Base-by-base conservation (phyloP, 805 yeast species). In the Cyberlindnera galapagoensis region DNA sequence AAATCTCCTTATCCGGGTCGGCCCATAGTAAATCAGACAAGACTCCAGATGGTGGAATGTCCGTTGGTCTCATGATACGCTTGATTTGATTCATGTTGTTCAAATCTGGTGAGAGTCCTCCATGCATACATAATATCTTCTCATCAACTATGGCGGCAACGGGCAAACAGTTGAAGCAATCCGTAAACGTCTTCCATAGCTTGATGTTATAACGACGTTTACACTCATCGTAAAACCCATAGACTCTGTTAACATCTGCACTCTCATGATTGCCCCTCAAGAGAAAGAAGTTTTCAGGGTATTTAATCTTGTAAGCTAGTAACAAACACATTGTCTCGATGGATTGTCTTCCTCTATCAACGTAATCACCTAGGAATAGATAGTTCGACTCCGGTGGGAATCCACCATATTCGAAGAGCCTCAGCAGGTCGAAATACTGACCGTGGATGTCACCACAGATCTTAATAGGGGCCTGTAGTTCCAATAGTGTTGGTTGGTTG, bases 321-420 rank as follows among this genome's bases (percentile, higher is more conserved):
- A 90, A 69, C 44, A 90, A 67, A 62, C 97, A 90, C 52, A 90
- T 90, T 12, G 97, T 92, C 62, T 90, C 98, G 49, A 92, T 67
- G 19, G 95, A 85, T 68, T 92, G 97, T 59, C 88, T 87, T 54
- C 98, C 98, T 71, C 98, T 80, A 68, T 90, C 98, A 46, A 90
- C 98, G 57, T 90, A 90, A 69, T 90, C 98, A 46, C 98, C 98
- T 39, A 90, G 65, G 57, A 90, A 90, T 51, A 90, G 69, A 65
- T 90, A 90, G 67, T 90, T 90, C 12, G 97, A 94, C 61, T 92
- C 97, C 9, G 98, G 98, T 2, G 98, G 98, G 71, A 92, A 90
- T 3, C 97, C 98, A 51, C 98, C 97, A 56, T 90, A 90, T 67
- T 92, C 97, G 53, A 90, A 90, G 50, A 90, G 74, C 62, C 98